Base-by-base conservation (phyloP, 257 asterid species). In the Datura wrightii region DNA sequence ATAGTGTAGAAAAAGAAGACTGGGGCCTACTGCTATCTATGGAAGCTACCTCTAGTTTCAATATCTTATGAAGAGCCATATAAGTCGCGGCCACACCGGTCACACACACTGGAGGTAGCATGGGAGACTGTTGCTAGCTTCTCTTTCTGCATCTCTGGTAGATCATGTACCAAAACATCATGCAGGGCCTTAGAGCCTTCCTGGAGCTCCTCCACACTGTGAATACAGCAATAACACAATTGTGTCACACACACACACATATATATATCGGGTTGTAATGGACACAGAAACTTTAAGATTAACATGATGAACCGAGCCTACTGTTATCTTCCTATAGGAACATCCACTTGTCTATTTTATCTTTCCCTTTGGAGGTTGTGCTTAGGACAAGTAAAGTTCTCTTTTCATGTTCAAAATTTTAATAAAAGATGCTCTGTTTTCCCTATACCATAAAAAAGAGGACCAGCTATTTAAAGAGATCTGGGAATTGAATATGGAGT, bases 71-170 rank as follows among this genome's bases (percentile, higher is more conserved):
- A 82, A 83, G 89, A 87, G 56, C 65, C 89, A 19, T 92, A 90
- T 89, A 88, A 62, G 89, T 89, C 83, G 56, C 97, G 97, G 41
- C 98, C 97, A 66, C 98, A 96, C 10, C 97, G 94, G 85, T 96
- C 98, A 54, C 99, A 96, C 18, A 83, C 83, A 15, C 79, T 80
- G 58, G 94, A 82, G 67, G 85, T 74, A 18, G 90, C 18, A 79
- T 85, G 92, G 34, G 90, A 82, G 65, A 15, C 67, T 2, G 82
- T 82, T 36, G 79, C 50, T 9, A 93, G 92, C 90, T 91, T 94
- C 86, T 96, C 92, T 69, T 86, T 89, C 88, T 81, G 91, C 93
- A 96, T 91, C 88, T 90, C 89, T 36, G 88, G 92, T 13, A 97
- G 87, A 92, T 97, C 98, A 82, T 84, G 85, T 85, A 92, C 96